phyloP scores from a whole-genome alignment of 2,329 filamentous ascomycete genomes.

The Stemphylium beticola region DNA sequence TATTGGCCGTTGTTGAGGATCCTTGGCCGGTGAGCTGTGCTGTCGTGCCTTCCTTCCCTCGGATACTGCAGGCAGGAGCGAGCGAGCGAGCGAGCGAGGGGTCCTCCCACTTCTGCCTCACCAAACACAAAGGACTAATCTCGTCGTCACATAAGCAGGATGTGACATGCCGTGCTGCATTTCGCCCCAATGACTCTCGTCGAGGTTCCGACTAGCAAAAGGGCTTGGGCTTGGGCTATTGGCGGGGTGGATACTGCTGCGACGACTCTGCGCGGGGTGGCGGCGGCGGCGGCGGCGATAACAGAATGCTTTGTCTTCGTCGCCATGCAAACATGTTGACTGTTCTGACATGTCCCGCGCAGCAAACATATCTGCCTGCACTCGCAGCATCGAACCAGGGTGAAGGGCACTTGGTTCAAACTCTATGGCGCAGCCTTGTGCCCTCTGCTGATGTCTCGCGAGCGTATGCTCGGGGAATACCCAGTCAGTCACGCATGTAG shows the following conservation, averaged over 20 bases:
- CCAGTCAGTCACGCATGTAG: slow-evolving; percentile 18
- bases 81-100: not conserved
- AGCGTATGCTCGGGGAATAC: not conserved
- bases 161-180: slow-evolving; percentile 13
- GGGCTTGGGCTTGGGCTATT: not conserved
- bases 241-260: not conserved
- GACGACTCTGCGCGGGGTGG: not conserved
- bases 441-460: slow-evolving; percentile 4
- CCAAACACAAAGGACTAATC: slow-evolving; percentile 12
- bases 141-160: slow-evolving; percentile 24
- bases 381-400: slow-evolving; percentile 21
- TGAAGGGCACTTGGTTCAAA: slow-evolving; percentile 17
- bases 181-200: slow-evolving; percentile 18
- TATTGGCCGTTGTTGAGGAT: not conserved
- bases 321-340: slow-evolving; percentile 19
- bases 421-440: slow-evolving; percentile 10
- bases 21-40: not conserved
- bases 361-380: not conserved
- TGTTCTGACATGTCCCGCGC: slow-evolving; percentile 10
- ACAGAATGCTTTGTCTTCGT: not conserved
- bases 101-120: not conserved
- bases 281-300: not conserved
- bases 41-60: slow-evolving; percentile 4
- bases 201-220: slow-evolving; percentile 18
- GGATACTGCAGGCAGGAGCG: slow-evolving; percentile 13